phyloP scores from a whole-genome alignment of 108 stramenopile genomes.

The Cyclotella baltica region DNA sequence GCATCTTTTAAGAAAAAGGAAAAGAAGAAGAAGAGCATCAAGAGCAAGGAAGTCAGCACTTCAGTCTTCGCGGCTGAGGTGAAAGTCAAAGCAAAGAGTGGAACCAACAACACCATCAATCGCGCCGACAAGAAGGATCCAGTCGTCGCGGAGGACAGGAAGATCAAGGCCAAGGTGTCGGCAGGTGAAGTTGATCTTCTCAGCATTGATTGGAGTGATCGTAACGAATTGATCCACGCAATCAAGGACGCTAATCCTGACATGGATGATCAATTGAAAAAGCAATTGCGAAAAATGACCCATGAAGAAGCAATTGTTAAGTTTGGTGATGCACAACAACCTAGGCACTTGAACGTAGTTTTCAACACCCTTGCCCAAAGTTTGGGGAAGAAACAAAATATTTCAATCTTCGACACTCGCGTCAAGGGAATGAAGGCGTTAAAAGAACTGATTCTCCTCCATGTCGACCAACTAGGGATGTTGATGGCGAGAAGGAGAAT shows the following conservation, averaged over 20 bases:
- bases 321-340: not conserved
- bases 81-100: not conserved
- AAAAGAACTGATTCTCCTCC: not conserved
- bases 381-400: slow-evolving; percentile 1
- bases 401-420: not conserved
- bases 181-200: not conserved
- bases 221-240: not conserved
- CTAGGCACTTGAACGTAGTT: not conserved
- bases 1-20: slow-evolving; percentile 1
- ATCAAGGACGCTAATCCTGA: not conserved
- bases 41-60: not conserved
- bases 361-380: not conserved
- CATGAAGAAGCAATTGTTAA: not conserved
- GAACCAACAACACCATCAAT: not conserved
- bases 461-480: not conserved
- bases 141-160: not conserved
- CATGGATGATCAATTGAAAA: not conserved
- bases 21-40: slow-evolving; percentile 1
- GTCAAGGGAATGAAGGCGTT: not conserved
- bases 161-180: not conserved
- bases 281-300: not conserved
- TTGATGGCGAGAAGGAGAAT: not conserved
- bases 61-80: not conserved
- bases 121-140: not conserved
- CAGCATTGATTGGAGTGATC: not conserved